Evolutionary conservation across 208 protist genomes (phyloP).

Genomic region (Trypanosoma theileri): DNA sequence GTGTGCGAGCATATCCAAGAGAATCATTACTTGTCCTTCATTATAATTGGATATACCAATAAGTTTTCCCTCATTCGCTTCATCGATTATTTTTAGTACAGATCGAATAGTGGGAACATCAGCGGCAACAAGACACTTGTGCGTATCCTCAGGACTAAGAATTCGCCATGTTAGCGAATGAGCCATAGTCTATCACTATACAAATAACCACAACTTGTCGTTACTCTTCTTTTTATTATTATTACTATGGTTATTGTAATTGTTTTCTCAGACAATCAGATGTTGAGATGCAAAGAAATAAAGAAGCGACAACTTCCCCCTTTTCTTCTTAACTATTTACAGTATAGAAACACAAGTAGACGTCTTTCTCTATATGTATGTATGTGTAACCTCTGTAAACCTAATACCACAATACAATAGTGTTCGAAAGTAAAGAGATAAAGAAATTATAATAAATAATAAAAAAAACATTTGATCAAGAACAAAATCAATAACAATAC

Average conservation of each 20-base stretch:
- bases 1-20: slow-evolving; percentile 83
- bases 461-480: too few species aligned
- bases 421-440: too few species aligned
- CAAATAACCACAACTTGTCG: background rate
- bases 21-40: slow-evolving; percentile 50
- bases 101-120: slow-evolving; percentile 54
- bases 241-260: background rate
- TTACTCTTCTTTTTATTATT: background rate
- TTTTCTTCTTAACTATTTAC: too few species aligned
- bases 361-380: too few species aligned
- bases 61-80: slow-evolving; percentile 30
- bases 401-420: too few species aligned
- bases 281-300: too few species aligned
- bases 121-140: slow-evolving; percentile 47
- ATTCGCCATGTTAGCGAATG: slow-evolving; percentile 64
- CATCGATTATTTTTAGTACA: slow-evolving; percentile 43
- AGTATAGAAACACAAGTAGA: too few species aligned
- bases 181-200: slow-evolving; percentile 23
- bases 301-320: too few species aligned
- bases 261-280: too few species aligned
- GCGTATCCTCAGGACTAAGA: slow-evolving; percentile 48
- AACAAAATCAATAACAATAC: too few species aligned
- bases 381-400: too few species aligned
- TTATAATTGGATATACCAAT: slow-evolving; percentile 26
- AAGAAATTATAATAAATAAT: too few species aligned